Conservation (phyloP, 2,329 filamentous ascomycete genomes). For the Phialophora chinensis region DNA sequence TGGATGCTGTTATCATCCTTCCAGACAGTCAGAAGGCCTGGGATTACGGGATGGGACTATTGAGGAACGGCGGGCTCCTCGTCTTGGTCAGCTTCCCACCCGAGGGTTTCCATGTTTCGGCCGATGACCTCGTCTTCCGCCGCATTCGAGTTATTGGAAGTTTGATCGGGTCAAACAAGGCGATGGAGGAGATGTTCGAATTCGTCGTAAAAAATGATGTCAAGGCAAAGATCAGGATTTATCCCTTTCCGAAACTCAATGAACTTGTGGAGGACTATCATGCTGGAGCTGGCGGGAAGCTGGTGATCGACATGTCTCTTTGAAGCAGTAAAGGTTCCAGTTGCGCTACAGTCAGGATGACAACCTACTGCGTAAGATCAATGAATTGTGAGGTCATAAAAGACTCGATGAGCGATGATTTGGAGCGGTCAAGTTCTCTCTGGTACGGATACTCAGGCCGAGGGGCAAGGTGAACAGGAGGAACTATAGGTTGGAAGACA, state of each 20-base stretch:
- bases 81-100: conserved; percentile 44
- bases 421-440: background rate
- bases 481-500: background rate
- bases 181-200: conserved; percentile 67
- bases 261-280: conserved; percentile 35
- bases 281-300: conserved; percentile 32
- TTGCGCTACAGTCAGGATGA: background rate
- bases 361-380: background rate
- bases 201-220: conserved; percentile 51
- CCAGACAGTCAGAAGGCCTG: conserved; percentile 49
- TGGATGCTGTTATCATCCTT: conserved; percentile 53
- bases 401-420: background rate
- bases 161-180: conserved; percentile 54
- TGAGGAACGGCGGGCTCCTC: conserved; percentile 44
- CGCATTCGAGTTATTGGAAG: conserved; percentile 57
- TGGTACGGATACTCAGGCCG: background rate
- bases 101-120: conserved; percentile 20
- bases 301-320: conserved; percentile 22
- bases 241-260: conserved; percentile 31
- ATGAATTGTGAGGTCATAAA: background rate
- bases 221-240: conserved; percentile 25
- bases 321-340: background rate
- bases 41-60: conserved; percentile 42
- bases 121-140: conserved; percentile 41
- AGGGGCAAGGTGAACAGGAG: background rate